These are phyloP conservation scores for Mollisia scopiformis DNA, from an alignment of 2,329 filamentous ascomycete species.

Conservation along the genomic window DNA sequence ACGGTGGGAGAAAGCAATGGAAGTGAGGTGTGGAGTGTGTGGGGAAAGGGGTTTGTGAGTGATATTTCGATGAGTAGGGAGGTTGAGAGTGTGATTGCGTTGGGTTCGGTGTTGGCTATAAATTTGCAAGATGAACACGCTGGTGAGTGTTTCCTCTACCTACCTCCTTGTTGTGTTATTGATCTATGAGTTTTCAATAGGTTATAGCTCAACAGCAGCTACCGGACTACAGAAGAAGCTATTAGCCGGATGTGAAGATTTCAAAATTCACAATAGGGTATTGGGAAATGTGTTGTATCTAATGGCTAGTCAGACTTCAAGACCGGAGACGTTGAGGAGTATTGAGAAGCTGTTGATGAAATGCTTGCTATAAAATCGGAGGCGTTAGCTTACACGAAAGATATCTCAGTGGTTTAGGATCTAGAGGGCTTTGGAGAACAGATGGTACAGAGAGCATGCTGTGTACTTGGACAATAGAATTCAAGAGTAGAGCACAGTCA, in stretches of 20 bases:
- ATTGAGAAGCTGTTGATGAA: conserved; percentile 25
- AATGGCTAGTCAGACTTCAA: conserved; percentile 55
- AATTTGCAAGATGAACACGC: conserved; percentile 48
- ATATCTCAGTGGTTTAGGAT: too few species aligned
- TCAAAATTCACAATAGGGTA: conserved; percentile 55
- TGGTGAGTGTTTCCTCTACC: conserved; percentile 23
- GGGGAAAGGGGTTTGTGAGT: conserved; percentile 63
- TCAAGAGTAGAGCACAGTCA: too few species aligned
- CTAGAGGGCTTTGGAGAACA: too few species aligned
- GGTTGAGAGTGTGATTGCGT: conserved; percentile 69
- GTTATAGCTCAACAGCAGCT: conserved; percentile 39
- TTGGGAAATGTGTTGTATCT: conserved; percentile 62
- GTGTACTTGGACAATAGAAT: too few species aligned
- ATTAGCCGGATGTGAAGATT: conserved; percentile 21
- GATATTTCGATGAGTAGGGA: conserved; percentile 56
- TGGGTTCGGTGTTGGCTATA: conserved; percentile 77
- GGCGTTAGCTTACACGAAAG: neutral
- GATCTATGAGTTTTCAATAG: conserved; percentile 5
- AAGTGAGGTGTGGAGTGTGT: conserved; percentile 65
- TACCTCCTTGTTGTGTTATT: neutral
- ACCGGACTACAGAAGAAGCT: conserved; percentile 45
- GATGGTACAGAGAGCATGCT: too few species aligned
- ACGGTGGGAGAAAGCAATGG: neutral
- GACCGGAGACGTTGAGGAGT: conserved; percentile 26
- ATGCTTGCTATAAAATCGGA: conserved; percentile 8